Evolutionary conservation across 2,329 filamentous ascomycete genomes (phyloP), one percentile per base, ranked within the genome.

Genomic region (Fusarium virguliforme): DNA sequence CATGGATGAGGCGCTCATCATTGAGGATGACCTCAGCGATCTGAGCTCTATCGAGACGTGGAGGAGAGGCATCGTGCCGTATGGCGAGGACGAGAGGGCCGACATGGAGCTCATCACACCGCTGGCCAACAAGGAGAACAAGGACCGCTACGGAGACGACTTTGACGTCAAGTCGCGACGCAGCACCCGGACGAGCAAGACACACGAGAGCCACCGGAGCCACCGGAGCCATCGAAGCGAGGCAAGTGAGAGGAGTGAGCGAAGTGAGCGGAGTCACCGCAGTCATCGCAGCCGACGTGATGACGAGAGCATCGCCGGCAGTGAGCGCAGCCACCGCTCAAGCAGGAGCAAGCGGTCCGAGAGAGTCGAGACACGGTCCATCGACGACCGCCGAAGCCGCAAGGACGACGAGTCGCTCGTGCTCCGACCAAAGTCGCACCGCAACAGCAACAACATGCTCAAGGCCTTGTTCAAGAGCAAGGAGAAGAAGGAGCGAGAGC

Each of bases 71-170:
- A 89, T 89, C 69, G 74, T 82, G 62, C 81, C 85, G 0, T 81
- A 79, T 32, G 84, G 82, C 56, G 85, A 83, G 30, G 83, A 83
- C 40, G 85, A 84, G 64, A 83, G 76, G 37, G 86, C 83, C 10
- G 87, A 89, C 53, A 74, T 86, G 26, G 88, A 90, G 77, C 83
- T 89, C 65, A 89, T 90, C 74, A 89, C 85, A 53, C 87, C 87
- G 3, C 80, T 84, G 75, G 88, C 88, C 6, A 83, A 87, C 62
- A 83, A 83, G 8, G 85, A 83, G 13, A 82, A 83, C n/a, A 78
- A 79, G 22, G 73, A 77, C 10, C 75, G 74, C 22, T 72, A 78
- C 41, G 78, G 62, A 32, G 80, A 84, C 62, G 80, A 84, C 46
- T 79, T 80, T 30, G 83, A 85, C 60, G 78, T 83, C 30, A 77